Evolutionary conservation across 495 filamentous ascomycete species (phyloP).

Genomic region (Hypomontagnella submonticulosa): DNA sequence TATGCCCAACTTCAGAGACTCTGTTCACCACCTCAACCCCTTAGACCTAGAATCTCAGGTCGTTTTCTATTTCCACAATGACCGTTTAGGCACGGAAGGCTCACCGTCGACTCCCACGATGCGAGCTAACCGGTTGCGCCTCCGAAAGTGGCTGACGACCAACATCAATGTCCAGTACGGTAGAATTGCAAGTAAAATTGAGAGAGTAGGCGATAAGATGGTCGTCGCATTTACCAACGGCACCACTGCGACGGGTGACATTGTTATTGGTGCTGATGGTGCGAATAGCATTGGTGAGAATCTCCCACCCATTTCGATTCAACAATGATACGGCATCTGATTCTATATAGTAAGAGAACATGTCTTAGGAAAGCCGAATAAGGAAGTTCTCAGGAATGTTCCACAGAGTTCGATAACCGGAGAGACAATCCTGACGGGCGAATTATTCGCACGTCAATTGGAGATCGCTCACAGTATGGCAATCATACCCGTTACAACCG

Average conservation of each 20-base stretch:
- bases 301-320: not conserved
- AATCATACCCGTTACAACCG: slow-evolving; percentile 35
- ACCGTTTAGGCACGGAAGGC: slow-evolving; percentile 40
- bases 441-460: slow-evolving; percentile 42
- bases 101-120: slow-evolving; percentile 33
- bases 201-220: slow-evolving; percentile 41
- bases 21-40: slow-evolving; percentile 48
- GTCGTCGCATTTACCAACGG: slow-evolving; percentile 44
- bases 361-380: slow-evolving; percentile 49
- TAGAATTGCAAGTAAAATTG: slow-evolving; percentile 36
- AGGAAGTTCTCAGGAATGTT: slow-evolving; percentile 33
- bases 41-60: slow-evolving; percentile 44
- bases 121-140: slow-evolving; percentile 40
- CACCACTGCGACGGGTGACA: slow-evolving; percentile 36
- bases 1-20: slow-evolving; percentile 45
- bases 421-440: slow-evolving; percentile 39
- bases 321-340: not conserved
- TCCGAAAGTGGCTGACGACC: slow-evolving; percentile 44
- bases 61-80: slow-evolving; percentile 42
- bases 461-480: slow-evolving; percentile 45
- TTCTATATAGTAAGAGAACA: slow-evolving; percentile 36
- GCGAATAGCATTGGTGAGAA: slow-evolving; percentile 51
- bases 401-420: slow-evolving; percentile 45
- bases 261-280: slow-evolving; percentile 47
- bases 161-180: slow-evolving; percentile 44